Percentiles rank a stretch among this genome's conserved stretches.
phyloP scores from a whole-genome alignment of 2,329 filamentous ascomycete genomes.

The Lachnellula hyalina region DNA sequence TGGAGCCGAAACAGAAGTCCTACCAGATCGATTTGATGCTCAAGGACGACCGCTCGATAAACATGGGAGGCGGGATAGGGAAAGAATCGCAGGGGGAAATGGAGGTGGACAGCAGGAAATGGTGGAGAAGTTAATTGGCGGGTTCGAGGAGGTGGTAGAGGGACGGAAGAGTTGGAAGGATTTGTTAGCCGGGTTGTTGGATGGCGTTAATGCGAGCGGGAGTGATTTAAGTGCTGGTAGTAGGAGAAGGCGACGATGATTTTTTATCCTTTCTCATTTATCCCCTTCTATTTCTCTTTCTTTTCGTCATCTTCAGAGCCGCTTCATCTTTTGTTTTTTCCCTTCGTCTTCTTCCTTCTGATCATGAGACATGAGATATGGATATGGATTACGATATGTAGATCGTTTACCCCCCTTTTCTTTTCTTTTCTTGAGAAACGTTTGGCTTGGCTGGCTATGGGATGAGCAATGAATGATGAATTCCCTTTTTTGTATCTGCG shows the following conservation, averaged over 20 bases:
- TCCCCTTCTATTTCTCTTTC: background rate
- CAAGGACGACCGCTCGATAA: constrained; percentile 22
- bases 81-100: background rate
- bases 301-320: background rate
- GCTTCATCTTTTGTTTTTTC: too few species aligned
- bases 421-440: too few species aligned
- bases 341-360: too few species aligned
- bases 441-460: too few species aligned
- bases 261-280: background rate
- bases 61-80: constrained; percentile 2
- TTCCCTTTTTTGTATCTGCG: too few species aligned
- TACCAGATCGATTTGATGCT: constrained; percentile 29
- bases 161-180: constrained; percentile 28
- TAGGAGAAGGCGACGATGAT: background rate
- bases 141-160: constrained; percentile 27
- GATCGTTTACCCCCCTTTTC: too few species aligned
- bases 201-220: constrained; percentile 10
- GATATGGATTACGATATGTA: too few species aligned
- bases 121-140: constrained; percentile 23
- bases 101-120: constrained; percentile 20
- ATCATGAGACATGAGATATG: too few species aligned
- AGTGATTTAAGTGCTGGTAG: background rate
- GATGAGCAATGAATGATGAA: too few species aligned
- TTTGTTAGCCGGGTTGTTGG: constrained; percentile 23
- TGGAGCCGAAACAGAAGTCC: constrained; percentile 19